Conservation (phyloP, 768 basidiomycete genomes). For the Xerocomus brunneocitrinus region DNA sequence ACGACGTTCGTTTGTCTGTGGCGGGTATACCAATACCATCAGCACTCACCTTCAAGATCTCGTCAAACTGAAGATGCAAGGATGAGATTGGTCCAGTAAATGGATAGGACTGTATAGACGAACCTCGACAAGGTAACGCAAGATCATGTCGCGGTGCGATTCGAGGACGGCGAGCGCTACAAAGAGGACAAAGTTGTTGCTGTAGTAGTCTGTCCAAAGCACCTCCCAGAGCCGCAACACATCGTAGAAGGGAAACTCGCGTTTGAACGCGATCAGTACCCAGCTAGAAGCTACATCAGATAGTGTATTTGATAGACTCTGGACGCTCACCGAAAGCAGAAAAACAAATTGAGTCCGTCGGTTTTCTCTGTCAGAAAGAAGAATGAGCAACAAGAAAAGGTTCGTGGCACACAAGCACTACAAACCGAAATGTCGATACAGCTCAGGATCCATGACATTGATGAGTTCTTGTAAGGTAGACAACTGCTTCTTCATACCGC, state of each 20-base stretch:
- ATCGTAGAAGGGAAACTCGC: constrained; percentile 92
- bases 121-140: constrained; percentile 93
- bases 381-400: not conserved
- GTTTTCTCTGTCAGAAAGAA: constrained; percentile 59
- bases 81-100: constrained; percentile 2
- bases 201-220: constrained; percentile 89
- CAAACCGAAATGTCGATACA: constrained; percentile 85
- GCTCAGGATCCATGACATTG: constrained; percentile 90
- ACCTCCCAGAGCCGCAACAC: constrained; percentile 92
- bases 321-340: constrained; percentile 86
- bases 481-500: constrained; percentile 95
- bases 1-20: constrained; percentile 1
- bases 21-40: not conserved
- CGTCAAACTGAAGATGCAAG: constrained; percentile 56
- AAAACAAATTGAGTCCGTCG: constrained; percentile 90
- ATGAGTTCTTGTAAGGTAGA: constrained; percentile 87
- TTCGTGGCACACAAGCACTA: not conserved
- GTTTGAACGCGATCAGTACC: constrained; percentile 92
- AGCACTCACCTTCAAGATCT: constrained; percentile 25
- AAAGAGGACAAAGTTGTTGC: constrained; percentile 84
- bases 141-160: constrained; percentile 90
- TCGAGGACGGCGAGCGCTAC: constrained; percentile 92
- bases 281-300: constrained; percentile 45
- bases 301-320: not conserved
- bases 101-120: constrained; percentile 16